Percentiles rank a stretch among this genome's conserved stretches.
phyloP scores from a whole-genome alignment of 2,329 filamentous ascomycete genomes.

The Beauveria medogensis region DNA sequence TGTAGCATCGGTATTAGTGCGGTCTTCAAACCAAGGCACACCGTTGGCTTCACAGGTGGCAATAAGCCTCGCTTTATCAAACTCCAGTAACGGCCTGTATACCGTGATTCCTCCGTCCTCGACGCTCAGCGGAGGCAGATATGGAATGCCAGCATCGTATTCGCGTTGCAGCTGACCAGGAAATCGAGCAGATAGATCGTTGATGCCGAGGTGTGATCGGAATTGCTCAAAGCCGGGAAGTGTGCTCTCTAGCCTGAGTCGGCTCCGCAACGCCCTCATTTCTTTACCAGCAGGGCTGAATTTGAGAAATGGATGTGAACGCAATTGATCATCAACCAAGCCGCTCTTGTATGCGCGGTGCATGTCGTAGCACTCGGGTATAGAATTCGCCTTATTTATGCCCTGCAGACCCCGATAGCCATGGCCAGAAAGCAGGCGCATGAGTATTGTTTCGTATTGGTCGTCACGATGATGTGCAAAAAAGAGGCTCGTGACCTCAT shows the following conservation, averaged over 20 bases:
- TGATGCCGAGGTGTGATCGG: slow-evolving; percentile 6
- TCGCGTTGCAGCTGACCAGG: slow-evolving; percentile 17
- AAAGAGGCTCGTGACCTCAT: slow-evolving; percentile 53
- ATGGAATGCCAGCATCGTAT: slow-evolving; percentile 19
- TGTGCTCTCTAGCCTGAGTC: slow-evolving; percentile 16
- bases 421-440: slow-evolving; percentile 64
- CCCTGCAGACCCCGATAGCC: slow-evolving; percentile 63
- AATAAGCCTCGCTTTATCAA: slow-evolving; percentile 65
- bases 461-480: slow-evolving; percentile 87
- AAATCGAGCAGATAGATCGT: slow-evolving; percentile 21
- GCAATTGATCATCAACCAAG: slow-evolving; percentile 37
- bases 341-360: slow-evolving; percentile 65
- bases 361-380: slow-evolving; percentile 78
- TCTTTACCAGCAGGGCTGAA: slow-evolving; percentile 25
- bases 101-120: slow-evolving; percentile 60
- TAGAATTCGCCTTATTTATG: slow-evolving; percentile 55
- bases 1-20: slow-evolving; percentile 70
- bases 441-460: slow-evolving; percentile 80
- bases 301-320: slow-evolving; percentile 27
- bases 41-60: slow-evolving; percentile 63
- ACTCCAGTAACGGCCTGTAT: slow-evolving; percentile 61
- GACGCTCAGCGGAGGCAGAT: slow-evolving; percentile 29
- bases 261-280: slow-evolving; percentile 21
- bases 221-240: slow-evolving; percentile 7
- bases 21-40: slow-evolving; percentile 74